phyloP scores from a whole-genome alignment of 2,329 filamentous ascomycete genomes.

The Penicillium hesseltinei region DNA sequence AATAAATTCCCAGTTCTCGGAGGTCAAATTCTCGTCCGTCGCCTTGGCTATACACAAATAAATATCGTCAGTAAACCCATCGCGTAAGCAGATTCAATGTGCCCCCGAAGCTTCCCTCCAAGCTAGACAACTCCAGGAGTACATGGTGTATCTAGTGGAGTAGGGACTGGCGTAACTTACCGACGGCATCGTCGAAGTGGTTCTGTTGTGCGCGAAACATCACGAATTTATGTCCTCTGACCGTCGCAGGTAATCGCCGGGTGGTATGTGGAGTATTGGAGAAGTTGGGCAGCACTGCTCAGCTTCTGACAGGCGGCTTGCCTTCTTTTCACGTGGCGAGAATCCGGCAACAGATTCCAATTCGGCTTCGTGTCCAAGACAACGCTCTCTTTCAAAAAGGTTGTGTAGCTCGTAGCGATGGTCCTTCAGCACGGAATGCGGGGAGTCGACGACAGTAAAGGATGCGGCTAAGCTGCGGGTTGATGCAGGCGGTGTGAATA shows the following conservation, averaged over 20 bases:
- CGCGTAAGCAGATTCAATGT: background rate
- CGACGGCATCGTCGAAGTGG: conserved; percentile 68
- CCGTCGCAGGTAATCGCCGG: conserved; percentile 6
- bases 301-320: conserved; percentile 3
- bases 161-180: conserved; percentile 44
- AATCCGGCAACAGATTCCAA: background rate
- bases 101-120: background rate
- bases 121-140: background rate
- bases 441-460: conserved; percentile 15
- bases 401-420: conserved; percentile 5
- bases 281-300: conserved; percentile 15
- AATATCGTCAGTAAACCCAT: conserved; percentile 27
- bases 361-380: background rate
- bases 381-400: background rate
- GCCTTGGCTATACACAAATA: conserved; percentile 61
- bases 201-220: conserved; percentile 66
- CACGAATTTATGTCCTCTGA: conserved; percentile 17
- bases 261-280: conserved; percentile 5
- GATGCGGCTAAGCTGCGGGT: background rate
- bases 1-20: conserved; percentile 74
- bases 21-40: conserved; percentile 96
- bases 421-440: conserved; percentile 19
- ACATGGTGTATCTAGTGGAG: background rate
- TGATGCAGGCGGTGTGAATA: background rate
- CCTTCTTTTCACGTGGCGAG: background rate